Evolutionary conservation across 2,329 filamentous ascomycete species (phyloP).

Genomic region (Cladorrhinum sp.): DNA sequence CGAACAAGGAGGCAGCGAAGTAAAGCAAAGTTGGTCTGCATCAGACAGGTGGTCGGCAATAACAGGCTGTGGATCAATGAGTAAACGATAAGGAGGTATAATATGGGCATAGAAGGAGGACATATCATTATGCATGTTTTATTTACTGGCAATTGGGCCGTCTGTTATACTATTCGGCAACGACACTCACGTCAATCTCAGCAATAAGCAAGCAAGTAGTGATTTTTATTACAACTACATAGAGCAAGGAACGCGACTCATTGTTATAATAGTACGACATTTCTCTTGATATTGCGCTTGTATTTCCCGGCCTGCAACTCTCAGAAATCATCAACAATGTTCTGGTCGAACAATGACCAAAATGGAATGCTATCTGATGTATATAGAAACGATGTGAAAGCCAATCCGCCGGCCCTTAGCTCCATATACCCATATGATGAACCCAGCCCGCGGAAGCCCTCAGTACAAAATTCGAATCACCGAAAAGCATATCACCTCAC

Average conservation of each 20-base stretch:
- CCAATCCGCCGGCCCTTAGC: neutral
- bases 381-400: neutral
- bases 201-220: too few relatives aligned
- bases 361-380: slow-evolving; percentile 17
- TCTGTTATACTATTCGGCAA: too few relatives aligned
- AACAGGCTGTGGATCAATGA: too few relatives aligned
- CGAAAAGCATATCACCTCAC: neutral
- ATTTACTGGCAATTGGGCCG: too few relatives aligned
- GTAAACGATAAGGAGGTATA: too few relatives aligned
- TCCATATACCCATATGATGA: neutral
- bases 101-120: too few relatives aligned
- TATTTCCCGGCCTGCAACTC: neutral
- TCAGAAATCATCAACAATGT: neutral
- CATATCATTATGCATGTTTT: too few relatives aligned
- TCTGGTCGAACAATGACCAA: neutral
- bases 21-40: too few relatives aligned
- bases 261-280: too few relatives aligned
- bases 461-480: neutral
- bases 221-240: neutral
- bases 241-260: too few relatives aligned
- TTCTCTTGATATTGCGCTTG: neutral
- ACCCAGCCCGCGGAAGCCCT: neutral
- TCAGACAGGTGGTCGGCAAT: too few relatives aligned
- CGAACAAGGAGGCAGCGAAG: neutral
- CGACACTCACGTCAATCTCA: too few relatives aligned